These are phyloP conservation scores for Tilletia indica DNA, from an alignment of 1,284 basidiomycete genomes.

Conservation along the genomic window DNA sequence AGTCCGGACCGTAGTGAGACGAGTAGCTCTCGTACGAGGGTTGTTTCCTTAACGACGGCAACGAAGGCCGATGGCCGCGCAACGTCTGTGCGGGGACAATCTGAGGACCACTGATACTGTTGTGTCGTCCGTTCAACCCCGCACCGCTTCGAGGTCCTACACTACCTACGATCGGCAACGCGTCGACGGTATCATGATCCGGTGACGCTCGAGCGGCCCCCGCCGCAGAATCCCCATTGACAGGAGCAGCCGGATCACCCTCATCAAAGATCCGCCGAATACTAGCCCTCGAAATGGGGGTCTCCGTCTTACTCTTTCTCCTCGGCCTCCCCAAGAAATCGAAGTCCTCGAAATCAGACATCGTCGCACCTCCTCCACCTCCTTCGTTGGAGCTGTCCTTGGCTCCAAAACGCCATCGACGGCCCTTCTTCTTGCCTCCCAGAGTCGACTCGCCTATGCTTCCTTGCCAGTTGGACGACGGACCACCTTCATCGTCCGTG, in stretches of 20 bases:
- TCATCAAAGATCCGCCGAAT: constrained; percentile 6
- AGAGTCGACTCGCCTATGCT: neutral
- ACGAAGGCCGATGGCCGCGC: neutral
- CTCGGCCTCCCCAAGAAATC: constrained; percentile 6
- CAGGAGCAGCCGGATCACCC: neutral
- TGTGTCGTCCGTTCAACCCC: constrained; percentile 6
- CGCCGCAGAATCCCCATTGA: neutral
- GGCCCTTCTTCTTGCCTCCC: constrained; percentile 5
- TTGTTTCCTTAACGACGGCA: neutral
- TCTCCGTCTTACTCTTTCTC: constrained; percentile 2
- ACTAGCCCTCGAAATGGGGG: neutral
- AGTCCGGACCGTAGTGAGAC: neutral
- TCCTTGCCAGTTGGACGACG: neutral
- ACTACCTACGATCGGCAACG: constrained; percentile 9
- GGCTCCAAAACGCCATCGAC: neutral
- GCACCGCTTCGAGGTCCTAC: neutral
- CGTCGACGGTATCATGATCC: neutral
- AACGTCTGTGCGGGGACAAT: neutral
- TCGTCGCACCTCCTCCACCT: neutral
- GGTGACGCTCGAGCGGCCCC: neutral
- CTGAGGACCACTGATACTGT: constrained; percentile 10
- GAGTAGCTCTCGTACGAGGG: constrained; percentile 5
- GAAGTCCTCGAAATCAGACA: neutral
- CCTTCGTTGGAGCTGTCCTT: neutral
- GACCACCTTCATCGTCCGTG: neutral